Base-by-base conservation (phyloP, 768 basidiomycete genomes). In the Zangia roseola region DNA sequence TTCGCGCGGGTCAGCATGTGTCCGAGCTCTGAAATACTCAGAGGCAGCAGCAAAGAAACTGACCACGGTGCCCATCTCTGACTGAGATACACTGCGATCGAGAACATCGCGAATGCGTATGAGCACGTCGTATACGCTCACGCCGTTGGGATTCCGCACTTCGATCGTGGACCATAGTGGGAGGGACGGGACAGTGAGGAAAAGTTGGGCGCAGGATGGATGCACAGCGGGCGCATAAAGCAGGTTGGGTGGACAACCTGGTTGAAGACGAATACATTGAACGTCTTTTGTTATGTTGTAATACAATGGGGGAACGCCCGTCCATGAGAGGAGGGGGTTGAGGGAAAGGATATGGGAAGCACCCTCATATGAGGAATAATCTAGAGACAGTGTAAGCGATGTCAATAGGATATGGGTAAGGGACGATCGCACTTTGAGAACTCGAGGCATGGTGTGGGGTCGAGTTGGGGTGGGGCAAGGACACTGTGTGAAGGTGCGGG, bases 1-100 rank as follows among this genome's bases (percentile, higher is more conserved):
- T 61, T 73, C 70, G 57, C 63, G 56, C 59, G 59, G 65, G 51
- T 68, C 68, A 58, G 63, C 44, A 45, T 23, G 35, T 10, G 63
- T 57, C 53, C 65, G 48, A 38, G 53, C 59, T 55, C 65, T 54
- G 51, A 65, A 69, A 35, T 55, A 68, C 19, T 65, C 61, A 49
- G 61, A 56, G 53, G 55, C 65, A 45, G 40, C 52, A 49, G 51
- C 54, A 33, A 40, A 49, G 40, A 41, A 10, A 58, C 56, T 57
- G 45, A 58, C 65, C 52, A 69, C 45, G 37, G 56, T 16, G 17
- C 49, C 50, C 62, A 58, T 58, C 51, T 69, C 66, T 14, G 54
- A 12, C 4, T 51, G 34, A 44, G 65, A 53, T 31, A 65, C 63
- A 42, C 57, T 41, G 41, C 55, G 57, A 44, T 63, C 25, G 31